Base-by-base conservation (phyloP, 1,284 basidiomycete species). In the Schizophyllum amplum region DNA sequence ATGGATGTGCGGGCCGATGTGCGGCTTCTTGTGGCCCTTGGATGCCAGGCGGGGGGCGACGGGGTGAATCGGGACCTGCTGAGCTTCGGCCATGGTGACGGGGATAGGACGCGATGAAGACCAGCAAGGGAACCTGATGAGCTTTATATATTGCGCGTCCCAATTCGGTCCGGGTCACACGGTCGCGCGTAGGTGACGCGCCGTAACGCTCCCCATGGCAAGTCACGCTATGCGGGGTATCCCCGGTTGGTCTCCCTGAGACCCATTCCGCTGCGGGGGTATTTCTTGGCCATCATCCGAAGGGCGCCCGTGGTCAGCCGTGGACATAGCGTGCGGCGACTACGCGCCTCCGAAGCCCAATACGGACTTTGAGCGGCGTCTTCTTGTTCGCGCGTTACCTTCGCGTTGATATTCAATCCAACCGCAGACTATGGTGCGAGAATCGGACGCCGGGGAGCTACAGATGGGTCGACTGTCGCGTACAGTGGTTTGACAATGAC, bases 1-100 rank as follows among this genome's bases (percentile, higher is more conserved):
- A 22, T 84, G 71, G 65, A 84, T 80, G 68, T 87, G 76, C 25
- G 92, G 91, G 2, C 87, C 88, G 48, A 95, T 67, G 68, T 92
- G 89, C 1, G 92, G 87, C 13, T 63, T 79, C 68, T 84, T 86
- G 51, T 65, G 65, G 20, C 83, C 83, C 55, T 78, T 66, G 27
- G 24, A 15, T 61, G 78, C 76, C 63, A 91, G 65, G 59, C 89
- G 83, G 51, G 85, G 80, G 2, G 86, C 88, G 55, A 92, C 72
- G 55, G 90, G 88, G 69, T 89, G 50, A 23, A 42, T 42, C 13
- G 33, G 33, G 33, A 42, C 33, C 33, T 42, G 33, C 33, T 42
- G 13, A 42, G 33, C 33, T 42, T 42, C 33, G 33, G 33, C 33
- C 33, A 42, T 42, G 33, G 33, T 17, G 33, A 42, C 17, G 33